Evolutionary conservation across 2,329 filamentous ascomycete species (phyloP).

Genomic region (Raffaelea albimanens): DNA sequence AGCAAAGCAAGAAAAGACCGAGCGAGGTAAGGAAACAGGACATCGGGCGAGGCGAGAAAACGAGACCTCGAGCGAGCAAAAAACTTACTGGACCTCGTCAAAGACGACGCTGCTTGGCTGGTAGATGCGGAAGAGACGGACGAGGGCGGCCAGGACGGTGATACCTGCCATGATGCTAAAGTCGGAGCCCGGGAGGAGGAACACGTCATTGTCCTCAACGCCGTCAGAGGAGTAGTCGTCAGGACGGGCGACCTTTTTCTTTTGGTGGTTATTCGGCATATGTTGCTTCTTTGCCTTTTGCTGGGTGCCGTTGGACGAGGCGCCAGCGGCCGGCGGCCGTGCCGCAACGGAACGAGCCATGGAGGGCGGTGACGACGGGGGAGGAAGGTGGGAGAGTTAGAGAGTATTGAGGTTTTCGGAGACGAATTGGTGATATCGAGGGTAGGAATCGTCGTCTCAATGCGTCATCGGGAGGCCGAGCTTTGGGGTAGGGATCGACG

Average conservation of each 20-base stretch:
- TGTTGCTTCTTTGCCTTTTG: slow-evolving; percentile 16
- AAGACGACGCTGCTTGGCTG: slow-evolving; percentile 95
- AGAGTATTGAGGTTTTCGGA: no score
- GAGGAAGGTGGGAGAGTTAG: neutral
- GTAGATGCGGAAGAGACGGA: slow-evolving; percentile 92
- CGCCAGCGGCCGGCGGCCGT: slow-evolving; percentile 5
- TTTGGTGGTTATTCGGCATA: slow-evolving; percentile 7
- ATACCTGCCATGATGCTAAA: slow-evolving; percentile 67
- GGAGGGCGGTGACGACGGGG: neutral
- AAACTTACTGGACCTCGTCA: slow-evolving; percentile 94
- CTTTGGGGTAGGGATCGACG: neutral
- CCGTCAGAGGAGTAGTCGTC: slow-evolving; percentile 66
- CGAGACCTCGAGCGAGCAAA: no score
- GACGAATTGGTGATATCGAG: no score
- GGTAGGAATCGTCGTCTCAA: no score
- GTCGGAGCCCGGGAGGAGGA: slow-evolving; percentile 74
- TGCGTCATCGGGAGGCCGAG: neutral
- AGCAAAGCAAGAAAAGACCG: no score
- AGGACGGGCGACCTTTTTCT: slow-evolving; percentile 9
- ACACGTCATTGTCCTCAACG: slow-evolving; percentile 84
- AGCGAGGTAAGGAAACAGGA: neutral
- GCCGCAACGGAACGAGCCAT: slow-evolving; percentile 11
- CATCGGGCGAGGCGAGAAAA: slow-evolving; percentile 1
- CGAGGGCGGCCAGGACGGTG: slow-evolving; percentile 65
- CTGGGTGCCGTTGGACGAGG: slow-evolving; percentile 4